Conservation (phyloP, 805 yeast genomes). For the Jamesozyma hellenica region DNA sequence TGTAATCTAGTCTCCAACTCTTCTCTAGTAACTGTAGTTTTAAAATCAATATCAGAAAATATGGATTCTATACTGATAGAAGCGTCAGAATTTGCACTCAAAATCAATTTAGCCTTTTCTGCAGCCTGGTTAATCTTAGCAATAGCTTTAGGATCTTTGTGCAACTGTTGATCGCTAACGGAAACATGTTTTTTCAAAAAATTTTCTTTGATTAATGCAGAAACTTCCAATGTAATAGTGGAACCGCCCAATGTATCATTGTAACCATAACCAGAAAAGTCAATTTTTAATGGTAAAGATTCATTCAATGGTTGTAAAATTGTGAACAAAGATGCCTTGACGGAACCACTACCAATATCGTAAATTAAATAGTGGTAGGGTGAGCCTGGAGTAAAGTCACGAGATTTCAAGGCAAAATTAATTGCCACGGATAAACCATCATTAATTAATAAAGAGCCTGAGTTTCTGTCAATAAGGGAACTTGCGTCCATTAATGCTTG, state of each 20-base stretch:
- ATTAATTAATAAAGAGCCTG: slow-evolving; percentile 56
- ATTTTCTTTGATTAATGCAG: slow-evolving; percentile 48
- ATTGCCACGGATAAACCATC: slow-evolving; percentile 91
- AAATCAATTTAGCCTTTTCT: slow-evolving; percentile 76
- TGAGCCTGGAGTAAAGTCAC: slow-evolving; percentile 16
- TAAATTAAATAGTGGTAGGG: slow-evolving; percentile 60
- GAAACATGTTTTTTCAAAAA: slow-evolving; percentile 41
- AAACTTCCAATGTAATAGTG: slow-evolving; percentile 53
- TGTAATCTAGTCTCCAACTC: slow-evolving; percentile 53
- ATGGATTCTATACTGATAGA: slow-evolving; percentile 68
- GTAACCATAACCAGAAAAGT: slow-evolving; percentile 62
- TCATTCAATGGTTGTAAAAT: slow-evolving; percentile 37
- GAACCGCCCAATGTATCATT: slow-evolving; percentile 71
- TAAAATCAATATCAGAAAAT: slow-evolving; percentile 65
- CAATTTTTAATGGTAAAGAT: slow-evolving; percentile 38
- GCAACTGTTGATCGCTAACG: slow-evolving; percentile 32
- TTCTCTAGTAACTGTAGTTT: slow-evolving; percentile 54
- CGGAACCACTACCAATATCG: slow-evolving; percentile 90
- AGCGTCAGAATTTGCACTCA: slow-evolving; percentile 83
- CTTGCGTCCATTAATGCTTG: slow-evolving; percentile 62
- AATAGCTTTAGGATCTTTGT: slow-evolving; percentile 43
- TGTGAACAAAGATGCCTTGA: slow-evolving; percentile 74
- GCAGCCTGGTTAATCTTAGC: slow-evolving; percentile 71
- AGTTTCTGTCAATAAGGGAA: slow-evolving; percentile 48
- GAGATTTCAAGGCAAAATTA: slow-evolving; percentile 47